phyloP scores from a whole-genome alignment of 2,329 filamentous ascomycete genomes.

The Arthrobotrys conoides region DNA sequence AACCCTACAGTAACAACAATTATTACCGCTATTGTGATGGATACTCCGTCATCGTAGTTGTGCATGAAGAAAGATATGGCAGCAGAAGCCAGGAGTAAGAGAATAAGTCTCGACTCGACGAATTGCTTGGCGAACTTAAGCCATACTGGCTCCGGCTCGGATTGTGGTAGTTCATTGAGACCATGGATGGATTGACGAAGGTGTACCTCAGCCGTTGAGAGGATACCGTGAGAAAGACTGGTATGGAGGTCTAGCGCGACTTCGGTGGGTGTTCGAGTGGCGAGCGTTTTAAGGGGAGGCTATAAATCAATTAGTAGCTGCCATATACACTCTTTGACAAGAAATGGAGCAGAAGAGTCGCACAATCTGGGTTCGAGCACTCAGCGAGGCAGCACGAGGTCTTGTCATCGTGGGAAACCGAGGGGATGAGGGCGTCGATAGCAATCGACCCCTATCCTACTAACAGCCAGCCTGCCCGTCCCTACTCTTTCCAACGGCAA shows the following conservation, averaged over 20 bases:
- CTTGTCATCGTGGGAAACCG: conserved; percentile 40
- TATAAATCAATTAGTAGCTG: conserved; percentile 16
- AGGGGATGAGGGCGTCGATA: conserved; percentile 58
- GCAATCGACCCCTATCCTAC: conserved; percentile 59
- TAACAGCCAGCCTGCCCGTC: conserved; percentile 33
- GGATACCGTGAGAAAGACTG: conserved; percentile 85
- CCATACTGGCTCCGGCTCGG: conserved; percentile 94
- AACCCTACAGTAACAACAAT: conserved; percentile 98
- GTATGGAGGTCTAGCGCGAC: conserved; percentile 66
- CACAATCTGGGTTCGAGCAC: conserved; percentile 39
- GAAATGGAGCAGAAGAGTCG: not conserved
- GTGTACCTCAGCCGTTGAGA: conserved; percentile 80
- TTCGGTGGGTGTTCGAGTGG: conserved; percentile 53
- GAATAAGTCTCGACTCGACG: conserved; percentile 87
- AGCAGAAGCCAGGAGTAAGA: conserved; percentile 90
- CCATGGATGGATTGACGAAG: conserved; percentile 84
- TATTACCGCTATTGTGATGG: conserved; percentile 94
- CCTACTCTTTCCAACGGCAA: conserved; percentile 4
- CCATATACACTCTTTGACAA: not conserved
- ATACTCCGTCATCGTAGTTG: conserved; percentile 94
- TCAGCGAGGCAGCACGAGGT: conserved; percentile 45
- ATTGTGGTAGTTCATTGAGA: conserved; percentile 93
- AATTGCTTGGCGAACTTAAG: conserved; percentile 96
- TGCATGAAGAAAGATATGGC: conserved; percentile 89
- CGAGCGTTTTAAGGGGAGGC: conserved; percentile 49